Conservation (phyloP, 805 yeast species). For the Blastobotrys robertii region DNA sequence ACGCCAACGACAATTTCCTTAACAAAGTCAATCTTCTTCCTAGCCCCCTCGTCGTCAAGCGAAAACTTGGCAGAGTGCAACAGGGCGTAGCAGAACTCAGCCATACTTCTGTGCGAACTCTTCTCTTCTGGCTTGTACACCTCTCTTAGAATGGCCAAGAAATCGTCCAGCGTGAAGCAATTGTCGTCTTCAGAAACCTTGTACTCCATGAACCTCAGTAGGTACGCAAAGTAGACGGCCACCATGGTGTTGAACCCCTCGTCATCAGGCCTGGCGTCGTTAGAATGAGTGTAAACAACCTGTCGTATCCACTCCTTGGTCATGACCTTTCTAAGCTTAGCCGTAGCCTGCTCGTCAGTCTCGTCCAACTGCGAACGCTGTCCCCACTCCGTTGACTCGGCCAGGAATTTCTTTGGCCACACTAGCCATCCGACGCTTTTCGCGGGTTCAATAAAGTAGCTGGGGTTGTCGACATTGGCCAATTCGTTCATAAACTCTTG, state of each 20-base stretch:
- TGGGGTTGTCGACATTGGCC: conserved; percentile 39
- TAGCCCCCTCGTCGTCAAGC: conserved; percentile 6
- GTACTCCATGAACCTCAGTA: conserved; percentile 41
- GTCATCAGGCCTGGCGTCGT: no score
- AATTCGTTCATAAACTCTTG: conserved; percentile 43
- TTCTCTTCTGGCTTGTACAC: conserved; percentile 59
- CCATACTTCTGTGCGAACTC: conserved; percentile 61
- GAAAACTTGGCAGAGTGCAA: conserved; percentile 29
- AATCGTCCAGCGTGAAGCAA: conserved; percentile 37
- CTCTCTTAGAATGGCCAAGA: conserved; percentile 40
- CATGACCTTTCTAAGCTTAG: conserved; percentile 35
- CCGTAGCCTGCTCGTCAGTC: conserved; percentile 36
- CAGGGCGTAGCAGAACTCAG: conserved; percentile 63
- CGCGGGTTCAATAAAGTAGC: conserved; percentile 48
- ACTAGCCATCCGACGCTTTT: conserved; percentile 56
- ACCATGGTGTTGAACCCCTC: conserved; percentile 36
- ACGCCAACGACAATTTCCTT: conserved; percentile 29
- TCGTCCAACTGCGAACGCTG: conserved; percentile 31
- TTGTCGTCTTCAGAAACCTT: conserved; percentile 28
- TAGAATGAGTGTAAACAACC: conserved; percentile 38
- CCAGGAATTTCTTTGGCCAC: conserved; percentile 50
- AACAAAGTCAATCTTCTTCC: conserved; percentile 27
- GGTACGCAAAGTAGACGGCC: conserved; percentile 36
- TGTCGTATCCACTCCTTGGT: conserved; percentile 48
- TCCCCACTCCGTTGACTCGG: conserved; percentile 19